Percentiles rank a stretch among this genome's conserved stretches.
phyloP scores from a whole-genome alignment of 805 yeast species.

The Babjeviella inositovora region DNA sequence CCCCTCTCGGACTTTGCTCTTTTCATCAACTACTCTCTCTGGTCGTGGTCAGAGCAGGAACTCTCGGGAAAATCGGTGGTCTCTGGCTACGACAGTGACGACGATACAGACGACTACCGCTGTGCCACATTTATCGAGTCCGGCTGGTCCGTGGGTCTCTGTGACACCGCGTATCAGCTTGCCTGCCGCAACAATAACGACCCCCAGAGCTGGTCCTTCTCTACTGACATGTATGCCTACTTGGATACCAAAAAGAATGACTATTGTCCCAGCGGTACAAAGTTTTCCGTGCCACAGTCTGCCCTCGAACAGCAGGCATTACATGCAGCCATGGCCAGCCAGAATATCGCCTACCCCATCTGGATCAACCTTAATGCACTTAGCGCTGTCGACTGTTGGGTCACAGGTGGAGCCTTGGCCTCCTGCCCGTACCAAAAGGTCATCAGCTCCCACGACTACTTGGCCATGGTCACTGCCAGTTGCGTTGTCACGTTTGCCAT shows the following conservation, averaged over 20 bases:
- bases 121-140: constrained; percentile 24
- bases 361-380: constrained; percentile 83
- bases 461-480: constrained; percentile 53
- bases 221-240: constrained; percentile 17
- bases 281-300: constrained; percentile 30
- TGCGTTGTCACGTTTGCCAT: constrained; percentile 37
- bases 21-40: constrained; percentile 20
- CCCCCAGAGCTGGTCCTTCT: constrained; percentile 25
- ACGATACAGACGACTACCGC: constrained; percentile 9
- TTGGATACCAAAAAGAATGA: constrained; percentile 22
- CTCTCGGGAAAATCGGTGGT: constrained; percentile 22
- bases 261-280: constrained; percentile 13
- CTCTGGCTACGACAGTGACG: constrained; percentile 2
- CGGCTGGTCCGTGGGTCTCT: constrained; percentile 57
- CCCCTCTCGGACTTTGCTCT: constrained; percentile 10
- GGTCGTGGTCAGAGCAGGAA: constrained; percentile 67
- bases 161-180: constrained; percentile 33
- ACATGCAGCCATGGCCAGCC: constrained; percentile 4
- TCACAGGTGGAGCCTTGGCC: constrained; percentile 64
- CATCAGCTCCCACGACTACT: constrained; percentile 37
- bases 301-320: constrained; percentile 25
- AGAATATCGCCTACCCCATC: constrained; percentile 15
- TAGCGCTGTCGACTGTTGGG: constrained; percentile 67
- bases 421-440: constrained; percentile 61
- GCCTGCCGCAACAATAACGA: constrained; percentile 34